Conservation (phyloP, 805 yeast genomes). For the Hanseniaspora thailandica region DNA sequence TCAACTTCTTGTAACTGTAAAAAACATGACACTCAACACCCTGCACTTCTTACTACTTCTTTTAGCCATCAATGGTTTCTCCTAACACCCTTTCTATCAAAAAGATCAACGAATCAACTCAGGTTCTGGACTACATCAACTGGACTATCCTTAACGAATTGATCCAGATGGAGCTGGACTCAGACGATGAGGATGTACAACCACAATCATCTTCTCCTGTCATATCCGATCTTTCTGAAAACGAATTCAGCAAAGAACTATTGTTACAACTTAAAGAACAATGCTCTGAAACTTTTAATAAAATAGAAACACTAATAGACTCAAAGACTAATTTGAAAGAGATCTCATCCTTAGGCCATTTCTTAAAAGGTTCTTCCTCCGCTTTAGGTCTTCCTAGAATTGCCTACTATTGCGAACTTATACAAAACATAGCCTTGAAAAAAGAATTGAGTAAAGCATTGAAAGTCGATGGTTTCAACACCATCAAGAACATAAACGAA, state of each 20-base stretch:
- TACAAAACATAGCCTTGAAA: constrained; percentile 60
- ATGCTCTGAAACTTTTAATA: constrained; percentile 64
- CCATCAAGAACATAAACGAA: constrained; percentile 6
- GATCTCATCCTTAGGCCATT: constrained; percentile 75
- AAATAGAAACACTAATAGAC: constrained; percentile 34
- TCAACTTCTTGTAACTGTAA: too few species aligned
- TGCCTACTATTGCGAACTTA: constrained; percentile 79
- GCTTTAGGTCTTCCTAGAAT: constrained; percentile 77
- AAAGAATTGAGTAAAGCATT: constrained; percentile 32
- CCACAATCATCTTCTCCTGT: not conserved
- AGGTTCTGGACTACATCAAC: constrained; percentile 53
- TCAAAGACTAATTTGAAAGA: constrained; percentile 34
- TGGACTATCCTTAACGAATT: constrained; percentile 84
- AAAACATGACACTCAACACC: too few species aligned
- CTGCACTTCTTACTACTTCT: too few species aligned
- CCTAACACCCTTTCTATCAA: not conserved
- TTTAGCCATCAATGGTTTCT: not conserved
- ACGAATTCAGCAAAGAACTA: constrained; percentile 53
- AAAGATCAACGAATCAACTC: constrained; percentile 16
- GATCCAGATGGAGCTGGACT: constrained; percentile 92
- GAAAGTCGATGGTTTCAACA: constrained; percentile 5
- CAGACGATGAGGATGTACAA: constrained; percentile 43
- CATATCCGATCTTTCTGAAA: constrained; percentile 4
- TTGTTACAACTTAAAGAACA: constrained; percentile 82
- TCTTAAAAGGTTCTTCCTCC: constrained; percentile 89